Conservation (phyloP, 306 rosid species). For the Canavalia ensiformis region DNA sequence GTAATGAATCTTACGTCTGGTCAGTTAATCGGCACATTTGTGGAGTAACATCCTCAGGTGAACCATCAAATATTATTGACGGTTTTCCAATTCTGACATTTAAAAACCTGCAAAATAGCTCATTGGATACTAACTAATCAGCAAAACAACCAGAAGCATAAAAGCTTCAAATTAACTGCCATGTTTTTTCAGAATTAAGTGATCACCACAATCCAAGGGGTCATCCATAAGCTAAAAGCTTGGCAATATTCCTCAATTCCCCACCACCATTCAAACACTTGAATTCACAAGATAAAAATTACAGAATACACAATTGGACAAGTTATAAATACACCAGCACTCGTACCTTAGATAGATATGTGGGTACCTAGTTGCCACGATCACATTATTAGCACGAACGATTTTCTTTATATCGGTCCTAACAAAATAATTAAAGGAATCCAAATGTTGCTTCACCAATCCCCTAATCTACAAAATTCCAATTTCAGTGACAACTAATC, state of each 20-base stretch:
- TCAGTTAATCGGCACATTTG: constrained; percentile 87
- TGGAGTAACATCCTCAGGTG: constrained; percentile 61
- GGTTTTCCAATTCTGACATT: constrained; percentile 75
- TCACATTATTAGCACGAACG: constrained; percentile 70
- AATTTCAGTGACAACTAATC: not conserved
- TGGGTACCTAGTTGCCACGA: constrained; percentile 53
- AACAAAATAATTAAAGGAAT: constrained; percentile 89
- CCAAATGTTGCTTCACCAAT: constrained; percentile 92
- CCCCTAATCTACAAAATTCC: constrained; percentile 72
- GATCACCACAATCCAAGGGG: not conserved
- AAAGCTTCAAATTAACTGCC: constrained; percentile 1
- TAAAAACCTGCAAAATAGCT: constrained; percentile 64
- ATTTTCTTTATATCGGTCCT: constrained; percentile 76
- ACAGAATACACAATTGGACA: not conserved
- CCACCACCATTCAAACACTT: not conserved
- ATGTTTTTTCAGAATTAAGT: constrained; percentile 9
- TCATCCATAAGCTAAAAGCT: constrained; percentile 31
- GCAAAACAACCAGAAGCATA: constrained; percentile 28
- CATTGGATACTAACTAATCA: constrained; percentile 35
- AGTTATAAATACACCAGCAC: not conserved
- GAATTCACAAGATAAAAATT: not conserved
- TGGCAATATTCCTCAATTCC: constrained; percentile 27
- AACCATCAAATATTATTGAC: constrained; percentile 60
- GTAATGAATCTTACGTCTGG: constrained; percentile 64
- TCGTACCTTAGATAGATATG: constrained; percentile 66